Conservation (phyloP, 2,329 filamentous ascomycete species). For the Xylaria sp. region DNA sequence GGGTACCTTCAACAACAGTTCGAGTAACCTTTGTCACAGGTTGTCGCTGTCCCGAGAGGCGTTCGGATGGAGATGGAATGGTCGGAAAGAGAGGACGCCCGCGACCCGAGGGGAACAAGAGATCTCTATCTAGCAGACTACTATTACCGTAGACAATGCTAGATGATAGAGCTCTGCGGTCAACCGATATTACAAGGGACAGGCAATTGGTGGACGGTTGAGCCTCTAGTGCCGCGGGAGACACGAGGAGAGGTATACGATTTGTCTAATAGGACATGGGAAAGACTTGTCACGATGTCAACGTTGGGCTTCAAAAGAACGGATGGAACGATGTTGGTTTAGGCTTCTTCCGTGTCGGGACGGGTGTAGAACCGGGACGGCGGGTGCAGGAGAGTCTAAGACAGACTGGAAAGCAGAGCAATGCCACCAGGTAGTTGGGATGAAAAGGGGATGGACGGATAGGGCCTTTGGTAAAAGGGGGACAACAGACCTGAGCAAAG, state of each 20-base stretch:
- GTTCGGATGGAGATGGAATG: constrained; percentile 19
- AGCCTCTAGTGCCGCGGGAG: constrained; percentile 47
- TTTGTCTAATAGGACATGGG: constrained; percentile 47
- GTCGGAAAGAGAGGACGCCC: constrained; percentile 62
- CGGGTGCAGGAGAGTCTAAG: constrained; percentile 34
- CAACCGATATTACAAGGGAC: constrained; percentile 40
- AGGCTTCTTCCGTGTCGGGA: constrained; percentile 35
- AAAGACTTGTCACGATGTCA: constrained; percentile 40
- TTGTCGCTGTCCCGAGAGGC: constrained; percentile 18
- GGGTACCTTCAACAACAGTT: constrained; percentile 32
- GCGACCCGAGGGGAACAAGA: constrained; percentile 62
- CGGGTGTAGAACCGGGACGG: constrained; percentile 34
- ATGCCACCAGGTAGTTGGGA: constrained; percentile 37
- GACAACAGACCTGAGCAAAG: constrained; percentile 39
- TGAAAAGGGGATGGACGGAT: constrained; percentile 40
- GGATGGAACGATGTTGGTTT: constrained; percentile 36
- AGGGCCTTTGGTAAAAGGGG: constrained; percentile 34
- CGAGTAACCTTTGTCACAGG: constrained; percentile 16
- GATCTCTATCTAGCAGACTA: constrained; percentile 56
- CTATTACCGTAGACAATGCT: constrained; percentile 59
- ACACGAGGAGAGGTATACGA: constrained; percentile 44
- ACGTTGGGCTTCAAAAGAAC: constrained; percentile 37
- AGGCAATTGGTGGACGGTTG: constrained; percentile 40
- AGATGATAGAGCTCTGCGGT: constrained; percentile 45
- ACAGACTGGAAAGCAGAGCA: constrained; percentile 38